Evolutionary conservation across 305 asterid species (phyloP).

Genomic region (Lippia alba): DNA sequence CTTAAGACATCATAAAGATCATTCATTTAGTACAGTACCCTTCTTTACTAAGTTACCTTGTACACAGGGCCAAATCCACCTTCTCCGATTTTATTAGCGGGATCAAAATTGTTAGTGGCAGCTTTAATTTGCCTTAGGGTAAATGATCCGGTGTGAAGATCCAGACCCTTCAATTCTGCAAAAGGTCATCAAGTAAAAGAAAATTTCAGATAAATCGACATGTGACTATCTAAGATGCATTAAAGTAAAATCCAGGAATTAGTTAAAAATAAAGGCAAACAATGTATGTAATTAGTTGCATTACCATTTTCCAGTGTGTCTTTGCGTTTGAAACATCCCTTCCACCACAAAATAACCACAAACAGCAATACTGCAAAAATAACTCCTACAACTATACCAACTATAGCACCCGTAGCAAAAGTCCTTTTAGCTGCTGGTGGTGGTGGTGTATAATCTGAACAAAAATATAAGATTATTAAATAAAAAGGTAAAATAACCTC

Average conservation of each 20-base stretch:
- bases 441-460: conserved; percentile 39
- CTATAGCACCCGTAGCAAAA: conserved; percentile 38
- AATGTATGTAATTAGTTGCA: neutral
- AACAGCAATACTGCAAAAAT: conserved; percentile 28
- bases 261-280: neutral
- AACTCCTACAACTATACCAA: conserved; percentile 45
- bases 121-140: conserved; percentile 69
- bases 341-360: conserved; percentile 48
- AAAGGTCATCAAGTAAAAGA: neutral
- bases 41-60: conserved; percentile 38
- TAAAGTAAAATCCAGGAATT: neutral
- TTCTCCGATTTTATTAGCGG: conserved; percentile 80
- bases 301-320: conserved; percentile 45
- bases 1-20: neutral
- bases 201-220: neutral
- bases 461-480: conserved; percentile 1
- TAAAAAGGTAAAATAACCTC: neutral
- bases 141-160: conserved; percentile 53
- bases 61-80: conserved; percentile 89
- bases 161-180: conserved; percentile 50
- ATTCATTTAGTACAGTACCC: neutral
- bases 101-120: conserved; percentile 72
- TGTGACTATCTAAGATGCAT: neutral
- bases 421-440: conserved; percentile 29
- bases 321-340: conserved; percentile 31